Base-by-base conservation (phyloP, 352 stramenopile genomes). In the Hyaloperonospora brassicae region DNA sequence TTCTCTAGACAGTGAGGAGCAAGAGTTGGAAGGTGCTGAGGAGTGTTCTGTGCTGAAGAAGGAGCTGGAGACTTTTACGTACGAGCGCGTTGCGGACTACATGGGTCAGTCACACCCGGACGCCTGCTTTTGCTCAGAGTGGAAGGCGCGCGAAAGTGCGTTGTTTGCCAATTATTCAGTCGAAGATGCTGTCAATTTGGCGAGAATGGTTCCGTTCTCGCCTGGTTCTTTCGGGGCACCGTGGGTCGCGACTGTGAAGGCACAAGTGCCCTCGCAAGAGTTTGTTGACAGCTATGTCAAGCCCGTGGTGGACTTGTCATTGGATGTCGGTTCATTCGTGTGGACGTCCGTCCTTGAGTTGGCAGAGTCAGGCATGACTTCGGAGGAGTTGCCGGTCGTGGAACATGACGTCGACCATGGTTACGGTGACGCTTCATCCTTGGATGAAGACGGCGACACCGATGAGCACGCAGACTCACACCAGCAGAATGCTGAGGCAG, bases 71-170 rank as follows among this genome's bases (percentile, higher is more conserved):
- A 47, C 40, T 14, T 79, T 82, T 27, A 64, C 63, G 21, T 57
- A 72, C 25, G 55, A 52, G 22, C 57, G 40, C 14, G 46, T 75
- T 9, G 49, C 52, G 27, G 57, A 60, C 8, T 75, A 72, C 54
- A 27, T 51, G 27, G 35, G 30, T 2, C 65, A 73, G 34, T 62
- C 60, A 13, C 62, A 83, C 46, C 24, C 59, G 10, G 49, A 70
- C 7, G 40, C 45, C 13, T 79, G 65, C 47, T 78, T 83, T 38
- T 80, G 72, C 30, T 55, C 46, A 10, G 70, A 76, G 41, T 80
- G 72, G 72, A 74, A 64, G 22, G 22, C 57, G 25, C 63, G 68
- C 12, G 65, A 83, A 42, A 73, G 45, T 38, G 52, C 49, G 1
- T 31, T 78, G 30, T 52, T 74, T 5, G 46, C 48, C 2, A 71